Base-by-base conservation (phyloP, 768 basidiomycete species). In the Mycena alexandri region DNA sequence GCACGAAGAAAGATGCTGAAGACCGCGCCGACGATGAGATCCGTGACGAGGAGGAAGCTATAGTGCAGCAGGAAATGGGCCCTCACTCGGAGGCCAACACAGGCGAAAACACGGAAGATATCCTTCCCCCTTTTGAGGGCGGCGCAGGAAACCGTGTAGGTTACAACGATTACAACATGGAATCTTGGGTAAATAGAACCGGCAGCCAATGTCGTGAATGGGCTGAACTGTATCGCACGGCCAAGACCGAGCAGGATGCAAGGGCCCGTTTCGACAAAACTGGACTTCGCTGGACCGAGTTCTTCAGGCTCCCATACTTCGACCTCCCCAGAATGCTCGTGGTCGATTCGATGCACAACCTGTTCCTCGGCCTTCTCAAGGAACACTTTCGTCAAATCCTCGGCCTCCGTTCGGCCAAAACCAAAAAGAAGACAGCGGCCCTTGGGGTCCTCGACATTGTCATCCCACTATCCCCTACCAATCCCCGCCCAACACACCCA, bases 291-390 rank as follows among this genome's bases (percentile, higher is more conserved):
- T 61, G 48, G 47, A 51, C 59, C 2, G 36, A 61, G 22, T 51
- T 61, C 24, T 36, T 61, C 3, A 22, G 59, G 38, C 38, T 61
- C 16, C 59, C 59, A 1, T 61, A 61, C 22, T 61, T 61, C 22
- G 59, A 61, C 17, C 36, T 51, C 1, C 36, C 59, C 1, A 29
- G 1, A 5, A 61, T 61, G 59, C 14, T 61, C 12, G 48, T 61
- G 2, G 24, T 61, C 34, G 59, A 61, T 16, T 61, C 47, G 1
- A 61, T 61, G 59, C 59, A 61, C 59, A 61, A 61, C 25, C 29
- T 62, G 25, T 60, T 54, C 29, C 66, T 52, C 14, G 52, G 36
- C 5, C 58, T 59, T 8, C 46, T 61, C 24, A 50, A 42, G 24
- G 59, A 61, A 8, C 59, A 61, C 24, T 61, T 50, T 19, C 59